Percentiles rank a stretch among this genome's conserved stretches.
Conservation (phyloP, 306 rosid genomes). For the Comarum palustre region DNA sequence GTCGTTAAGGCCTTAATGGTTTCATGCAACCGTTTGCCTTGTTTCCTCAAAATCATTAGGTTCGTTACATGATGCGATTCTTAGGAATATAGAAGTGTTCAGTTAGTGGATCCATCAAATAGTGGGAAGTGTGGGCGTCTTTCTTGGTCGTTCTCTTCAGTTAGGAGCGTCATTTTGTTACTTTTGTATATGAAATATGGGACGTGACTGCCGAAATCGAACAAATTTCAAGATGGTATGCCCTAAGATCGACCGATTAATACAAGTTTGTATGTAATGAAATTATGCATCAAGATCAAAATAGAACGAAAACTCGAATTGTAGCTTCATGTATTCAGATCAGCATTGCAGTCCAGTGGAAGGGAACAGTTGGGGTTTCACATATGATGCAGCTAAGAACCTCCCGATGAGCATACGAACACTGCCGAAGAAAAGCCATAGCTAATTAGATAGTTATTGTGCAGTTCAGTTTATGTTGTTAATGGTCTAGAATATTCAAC, state of each 20-base stretch:
- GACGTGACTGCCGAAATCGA: neutral
- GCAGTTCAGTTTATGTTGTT: no score
- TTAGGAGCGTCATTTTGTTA: neutral
- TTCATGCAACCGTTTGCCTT: neutral
- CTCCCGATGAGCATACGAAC: no score
- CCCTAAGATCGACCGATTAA: neutral
- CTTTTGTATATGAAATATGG: neutral
- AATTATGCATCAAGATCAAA: neutral
- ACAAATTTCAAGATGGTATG: neutral
- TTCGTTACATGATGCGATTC: conserved; percentile 2
- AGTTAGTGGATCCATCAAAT: neutral
- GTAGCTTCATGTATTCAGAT: no score
- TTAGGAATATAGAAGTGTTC: neutral
- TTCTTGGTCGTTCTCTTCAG: neutral
- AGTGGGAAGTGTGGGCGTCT: neutral
- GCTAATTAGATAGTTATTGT: no score
- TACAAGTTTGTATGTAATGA: neutral
- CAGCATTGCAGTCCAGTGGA: no score
- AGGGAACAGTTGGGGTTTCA: no score
- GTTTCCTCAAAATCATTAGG: neutral
- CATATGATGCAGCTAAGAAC: no score
- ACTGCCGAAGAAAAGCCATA: no score
- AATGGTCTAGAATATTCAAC: no score
- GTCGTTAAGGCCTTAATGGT: conserved; percentile 4
- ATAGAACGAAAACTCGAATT: no score